Base-by-base conservation (phyloP, 441 rosid species). In the Jatropha multifida region DNA sequence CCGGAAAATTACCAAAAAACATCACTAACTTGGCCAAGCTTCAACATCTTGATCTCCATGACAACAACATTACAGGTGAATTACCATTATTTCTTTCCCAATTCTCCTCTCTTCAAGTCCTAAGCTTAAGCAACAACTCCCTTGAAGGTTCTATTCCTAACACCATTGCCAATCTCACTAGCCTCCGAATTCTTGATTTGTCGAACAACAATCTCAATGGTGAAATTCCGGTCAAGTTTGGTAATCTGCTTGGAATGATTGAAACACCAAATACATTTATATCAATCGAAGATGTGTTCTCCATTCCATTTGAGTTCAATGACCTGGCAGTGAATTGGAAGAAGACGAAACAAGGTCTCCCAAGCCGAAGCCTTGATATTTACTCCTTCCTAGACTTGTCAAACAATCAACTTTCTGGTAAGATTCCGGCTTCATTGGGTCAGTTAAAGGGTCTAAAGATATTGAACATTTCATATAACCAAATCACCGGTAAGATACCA, bases 11-110 rank as follows among this genome's bases (percentile, higher is more conserved):
- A 41, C 83, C 85, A 7, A 20, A n/a, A 12, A 78, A 78, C 58
- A 78, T 79, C 52, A 75, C 80, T 0, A 73, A 79, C 52, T 56
- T 84, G 65, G 78, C 27, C 68, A 77, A 77, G 61, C 85, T 82
- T 32, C 73, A 79, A 46, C 80, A 77, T 42, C 77, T 81, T 32
- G 82, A 84, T 76, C 79, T 80, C 60, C 77, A 73, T 7, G 81
- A 81, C 83, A 84, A 84, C 78, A 51, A 59, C 23, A 82, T 84
- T 79, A 69, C 82, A 0, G 85, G 87, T 55, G 79, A 80, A 44
- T 40, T 83, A 4, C 85, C 83, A 3, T 10, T 73, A 10, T 77
- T 64, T 46, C 74, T 86, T 40, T 77, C 68, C 60, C 60, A 75
- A 69, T 69, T 80, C 18, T 58, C 80, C 44, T 48, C 56, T 42